A percentile compares a stretch with the other conserved stretches of the same genome.
Conservation (phyloP, 2,329 filamentous ascomycete genomes). For the Dactylellina haptotyla region DNA sequence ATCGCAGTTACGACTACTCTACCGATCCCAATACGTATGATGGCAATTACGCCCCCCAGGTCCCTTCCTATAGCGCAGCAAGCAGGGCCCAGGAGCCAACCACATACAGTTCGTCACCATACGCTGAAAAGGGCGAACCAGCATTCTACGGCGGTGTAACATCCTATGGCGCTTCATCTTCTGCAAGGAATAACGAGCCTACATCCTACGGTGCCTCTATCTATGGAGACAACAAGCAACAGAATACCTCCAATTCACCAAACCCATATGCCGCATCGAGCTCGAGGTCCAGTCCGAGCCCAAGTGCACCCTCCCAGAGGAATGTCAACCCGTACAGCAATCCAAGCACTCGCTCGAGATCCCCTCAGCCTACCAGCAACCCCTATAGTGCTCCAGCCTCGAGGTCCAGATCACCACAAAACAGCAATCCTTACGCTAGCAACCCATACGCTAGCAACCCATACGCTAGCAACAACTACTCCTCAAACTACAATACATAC, state of each 20-base stretch:
- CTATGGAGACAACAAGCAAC: slow-evolving; percentile 3
- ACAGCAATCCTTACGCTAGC: neutral
- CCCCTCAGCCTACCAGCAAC: neutral
- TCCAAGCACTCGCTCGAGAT: neutral
- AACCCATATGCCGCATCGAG: slow-evolving; percentile 11
- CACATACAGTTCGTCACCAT: neutral
- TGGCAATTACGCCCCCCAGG: neutral
- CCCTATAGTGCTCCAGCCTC: neutral
- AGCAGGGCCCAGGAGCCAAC: neutral
- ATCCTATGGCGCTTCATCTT: neutral
- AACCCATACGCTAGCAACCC: neutral
- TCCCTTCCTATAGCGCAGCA: neutral
- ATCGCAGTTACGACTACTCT: slow-evolving; percentile 9
- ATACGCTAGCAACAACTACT: neutral
- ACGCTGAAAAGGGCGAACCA: slow-evolving; percentile 7
- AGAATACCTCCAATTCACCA: neutral
- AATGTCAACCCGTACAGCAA: slow-evolving; percentile 2
- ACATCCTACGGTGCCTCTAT: slow-evolving; percentile 11
- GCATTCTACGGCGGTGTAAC: neutral
- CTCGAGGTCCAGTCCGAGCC: neutral
- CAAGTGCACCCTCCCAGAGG: neutral
- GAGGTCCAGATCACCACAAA: neutral
- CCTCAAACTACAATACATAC: neutral
- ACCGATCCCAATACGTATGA: slow-evolving; percentile 7
- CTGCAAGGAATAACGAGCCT: slow-evolving; percentile 4